A percentile compares a stretch with the other conserved stretches of the same genome.
Evolutionary conservation across 2,329 filamentous ascomycete species (phyloP).

Genomic region (Lachnellula willkommii): DNA sequence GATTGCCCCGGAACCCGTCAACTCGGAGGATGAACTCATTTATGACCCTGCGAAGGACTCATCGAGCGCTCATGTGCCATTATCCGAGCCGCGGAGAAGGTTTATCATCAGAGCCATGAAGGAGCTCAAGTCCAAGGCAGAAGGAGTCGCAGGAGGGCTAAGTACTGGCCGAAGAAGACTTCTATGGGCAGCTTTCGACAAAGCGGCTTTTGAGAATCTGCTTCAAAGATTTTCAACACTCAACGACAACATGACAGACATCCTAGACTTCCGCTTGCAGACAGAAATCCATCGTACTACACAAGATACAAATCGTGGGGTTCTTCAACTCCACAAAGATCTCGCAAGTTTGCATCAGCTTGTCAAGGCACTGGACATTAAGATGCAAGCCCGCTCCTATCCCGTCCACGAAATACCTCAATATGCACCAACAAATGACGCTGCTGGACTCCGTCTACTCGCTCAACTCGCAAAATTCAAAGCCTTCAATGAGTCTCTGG

Average conservation of each 20-base stretch:
- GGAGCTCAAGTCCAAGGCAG: slow-evolving; percentile 35
- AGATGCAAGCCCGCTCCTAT: slow-evolving; percentile 33
- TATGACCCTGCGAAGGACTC: slow-evolving; percentile 40
- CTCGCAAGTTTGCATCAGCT: slow-evolving; percentile 42
- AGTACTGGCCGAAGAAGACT: slow-evolving; percentile 30
- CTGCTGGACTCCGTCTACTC: slow-evolving; percentile 37
- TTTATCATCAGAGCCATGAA: slow-evolving; percentile 43
- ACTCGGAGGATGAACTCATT: slow-evolving; percentile 16
- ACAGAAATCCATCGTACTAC: slow-evolving; percentile 44
- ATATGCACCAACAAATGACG: slow-evolving; percentile 31
- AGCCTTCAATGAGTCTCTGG: slow-evolving; percentile 45
- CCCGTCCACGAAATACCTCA: slow-evolving; percentile 5
- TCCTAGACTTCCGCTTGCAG: slow-evolving; percentile 43
- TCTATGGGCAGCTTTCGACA: slow-evolving; percentile 43
- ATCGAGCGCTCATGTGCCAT: slow-evolving; percentile 40
- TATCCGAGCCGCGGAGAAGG: slow-evolving; percentile 36
- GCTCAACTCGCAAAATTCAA: slow-evolving; percentile 46
- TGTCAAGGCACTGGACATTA: slow-evolving; percentile 41
- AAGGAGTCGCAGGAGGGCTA: slow-evolving; percentile 14
- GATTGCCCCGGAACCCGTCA: slow-evolving; percentile 31
- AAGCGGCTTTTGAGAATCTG: slow-evolving; percentile 40
- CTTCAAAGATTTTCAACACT: slow-evolving; percentile 40
- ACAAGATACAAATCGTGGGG: slow-evolving; percentile 43
- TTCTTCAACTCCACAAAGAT: slow-evolving; percentile 43
- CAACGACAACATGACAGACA: slow-evolving; percentile 45